Base-by-base conservation (phyloP, 2,329 filamentous ascomycete species). In the Fusarium equiseti region DNA sequence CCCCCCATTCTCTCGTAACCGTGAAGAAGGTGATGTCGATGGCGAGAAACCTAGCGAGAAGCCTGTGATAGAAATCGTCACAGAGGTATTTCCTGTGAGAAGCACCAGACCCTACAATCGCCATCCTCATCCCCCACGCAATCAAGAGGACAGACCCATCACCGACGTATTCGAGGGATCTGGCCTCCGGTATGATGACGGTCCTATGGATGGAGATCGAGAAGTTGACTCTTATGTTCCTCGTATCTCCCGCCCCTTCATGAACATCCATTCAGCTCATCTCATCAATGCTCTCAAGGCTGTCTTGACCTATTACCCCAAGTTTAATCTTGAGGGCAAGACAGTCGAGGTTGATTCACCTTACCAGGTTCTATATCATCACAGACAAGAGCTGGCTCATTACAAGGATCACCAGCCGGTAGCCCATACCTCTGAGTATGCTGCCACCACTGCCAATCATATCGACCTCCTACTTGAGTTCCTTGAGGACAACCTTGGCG, bases 271-370 rank as follows among this genome's bases (percentile, higher is more conserved):
- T 66, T 86, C 84, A 3, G 63, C 75, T 31, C 76, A 84, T 59
- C 79, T 88, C 31, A 80, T 83, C 68, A 81, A 84, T 49, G 84
- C 84, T 2, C 78, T 88, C 7, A 79, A 77, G 29, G 83, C 85
- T 15, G 81, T 86, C 8, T 80, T 87, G 9, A 78, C 76, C 26
- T 87, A 86, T 68, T 86, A 86, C 66, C 84, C 84, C 6, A 77
- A 79, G 42, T 77, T 81, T 60, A 77, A 76, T 44, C 79, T 84
- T 51, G 73, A 78, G 1, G 80, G 73, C 43, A 78, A 80, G 9
- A 74, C 59, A n/a, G 76, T 84, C 57, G 74, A 71, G 27, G 78
- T 87, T 66, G 77, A 78, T 20, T 80, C 81, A 6, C 86, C 86
- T 3, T 87, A 86, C 70, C 76, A 77, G 8, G 76, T 84, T n/a